phyloP scores from a whole-genome alignment of 2,329 filamentous ascomycete genomes.

The Aaosphaeria arxii region DNA sequence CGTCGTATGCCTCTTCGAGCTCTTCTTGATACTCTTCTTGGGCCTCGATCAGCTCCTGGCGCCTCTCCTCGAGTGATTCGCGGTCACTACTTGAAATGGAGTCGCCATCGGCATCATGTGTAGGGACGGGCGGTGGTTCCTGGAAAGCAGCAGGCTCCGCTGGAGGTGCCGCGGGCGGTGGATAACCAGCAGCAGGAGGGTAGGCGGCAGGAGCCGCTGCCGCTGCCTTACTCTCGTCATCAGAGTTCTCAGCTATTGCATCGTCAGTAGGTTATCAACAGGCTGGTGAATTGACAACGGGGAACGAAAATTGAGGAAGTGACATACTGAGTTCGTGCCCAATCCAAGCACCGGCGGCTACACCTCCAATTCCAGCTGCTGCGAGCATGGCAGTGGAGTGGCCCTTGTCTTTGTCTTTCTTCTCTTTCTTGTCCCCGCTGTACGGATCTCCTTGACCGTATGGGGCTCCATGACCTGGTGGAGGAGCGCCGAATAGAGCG shows the following conservation, averaged over 20 bases:
- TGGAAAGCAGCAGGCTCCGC: constrained; percentile 13
- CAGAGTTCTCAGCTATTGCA: constrained; percentile 16
- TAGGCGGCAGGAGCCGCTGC: constrained; percentile 7
- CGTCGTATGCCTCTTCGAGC: constrained; percentile 31
- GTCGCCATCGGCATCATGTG: constrained; percentile 43
- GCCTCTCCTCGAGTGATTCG: constrained; percentile 50
- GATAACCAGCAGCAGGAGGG: constrained; percentile 5
- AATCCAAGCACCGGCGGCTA: constrained; percentile 59
- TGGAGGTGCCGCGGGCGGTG: constrained; percentile 3
- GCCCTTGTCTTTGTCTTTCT: constrained; percentile 33
- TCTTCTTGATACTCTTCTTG: constrained; percentile 52
- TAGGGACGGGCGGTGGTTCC: constrained; percentile 33
- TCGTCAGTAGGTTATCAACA: constrained; percentile 4
- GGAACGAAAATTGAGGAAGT: background rate
- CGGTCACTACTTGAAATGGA: constrained; percentile 37
- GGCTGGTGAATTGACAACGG: background rate
- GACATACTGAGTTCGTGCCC: constrained; percentile 55
- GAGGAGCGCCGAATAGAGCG: constrained; percentile 13
- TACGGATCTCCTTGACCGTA: constrained; percentile 13
- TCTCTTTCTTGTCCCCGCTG: constrained; percentile 1
- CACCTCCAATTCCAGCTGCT: constrained; percentile 56
- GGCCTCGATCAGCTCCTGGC: constrained; percentile 53
- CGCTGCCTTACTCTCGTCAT: constrained; percentile 2
- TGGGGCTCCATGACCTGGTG: constrained; percentile 7
- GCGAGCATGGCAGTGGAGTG: constrained; percentile 49